These are phyloP conservation scores for Amylocystis lapponica DNA, from an alignment of 768 basidiomycete species.

Conservation along the genomic window DNA sequence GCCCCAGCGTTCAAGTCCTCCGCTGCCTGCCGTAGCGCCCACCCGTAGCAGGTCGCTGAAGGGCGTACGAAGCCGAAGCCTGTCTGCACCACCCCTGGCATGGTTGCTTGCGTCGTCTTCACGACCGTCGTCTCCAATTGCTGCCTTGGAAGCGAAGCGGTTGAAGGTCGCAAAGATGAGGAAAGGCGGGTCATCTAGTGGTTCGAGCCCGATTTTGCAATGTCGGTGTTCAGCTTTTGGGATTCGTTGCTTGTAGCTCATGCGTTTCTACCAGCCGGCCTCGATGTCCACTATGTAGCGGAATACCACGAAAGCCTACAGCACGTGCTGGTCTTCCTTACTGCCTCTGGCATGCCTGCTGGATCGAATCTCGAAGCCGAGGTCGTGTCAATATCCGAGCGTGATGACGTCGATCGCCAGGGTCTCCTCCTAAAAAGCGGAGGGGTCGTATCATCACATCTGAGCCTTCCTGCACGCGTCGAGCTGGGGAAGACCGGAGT, in stretches of 20 bases:
- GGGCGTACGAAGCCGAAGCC: slow-evolving; percentile 26
- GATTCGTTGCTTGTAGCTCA: neutral
- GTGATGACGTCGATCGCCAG: slow-evolving; percentile 18
- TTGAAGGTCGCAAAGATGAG: slow-evolving; percentile 14
- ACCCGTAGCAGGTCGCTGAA: slow-evolving; percentile 14
- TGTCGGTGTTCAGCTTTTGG: slow-evolving; percentile 13
- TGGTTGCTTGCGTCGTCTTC: slow-evolving; percentile 26
- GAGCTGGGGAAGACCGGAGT: slow-evolving; percentile 64
- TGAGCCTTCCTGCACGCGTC: slow-evolving; percentile 39
- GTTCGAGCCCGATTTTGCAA: slow-evolving; percentile 16
- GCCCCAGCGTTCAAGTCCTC: slow-evolving; percentile 16
- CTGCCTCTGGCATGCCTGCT: slow-evolving; percentile 42
- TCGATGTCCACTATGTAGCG: slow-evolving; percentile 48
- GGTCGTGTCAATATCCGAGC: slow-evolving; percentile 50
- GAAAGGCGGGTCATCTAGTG: slow-evolving; percentile 24
- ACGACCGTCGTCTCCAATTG: slow-evolving; percentile 3
- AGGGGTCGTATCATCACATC: slow-evolving; percentile 42
- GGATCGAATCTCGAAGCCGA: slow-evolving; percentile 60
- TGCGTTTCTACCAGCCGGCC: slow-evolving; percentile 15
- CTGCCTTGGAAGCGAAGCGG: slow-evolving; percentile 11
- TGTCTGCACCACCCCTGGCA: slow-evolving; percentile 29
- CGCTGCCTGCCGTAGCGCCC: no score
- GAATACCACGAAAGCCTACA: slow-evolving; percentile 87
- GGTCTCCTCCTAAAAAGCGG: slow-evolving; percentile 59
- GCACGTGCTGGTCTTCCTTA: slow-evolving; percentile 71